Conservation (phyloP, 441 rosid species). For the Euphorbia schlechtendalii region DNA sequence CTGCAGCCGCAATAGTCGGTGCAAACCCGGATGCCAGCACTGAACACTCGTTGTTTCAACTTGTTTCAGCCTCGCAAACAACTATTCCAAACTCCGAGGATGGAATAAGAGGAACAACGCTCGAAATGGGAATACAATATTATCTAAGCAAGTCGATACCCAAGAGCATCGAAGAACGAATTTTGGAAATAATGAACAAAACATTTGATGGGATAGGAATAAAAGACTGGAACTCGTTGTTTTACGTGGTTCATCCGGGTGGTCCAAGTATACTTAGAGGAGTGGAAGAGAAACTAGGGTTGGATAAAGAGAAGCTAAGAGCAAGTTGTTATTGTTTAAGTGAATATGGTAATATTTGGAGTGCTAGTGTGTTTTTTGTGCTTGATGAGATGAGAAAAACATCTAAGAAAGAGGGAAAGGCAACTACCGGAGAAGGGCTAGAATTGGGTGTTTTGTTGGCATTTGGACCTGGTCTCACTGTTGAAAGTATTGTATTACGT, state of each 20-base stretch:
- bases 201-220: slow-evolving; percentile 9
- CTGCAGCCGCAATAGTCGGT: slow-evolving; percentile 8
- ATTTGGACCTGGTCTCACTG: slow-evolving; percentile 17
- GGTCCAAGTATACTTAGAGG: neutral
- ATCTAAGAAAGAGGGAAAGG: neutral
- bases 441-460: slow-evolving; percentile 21
- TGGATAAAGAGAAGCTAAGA: neutral
- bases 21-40: neutral
- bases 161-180: neutral
- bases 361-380: slow-evolving; percentile 15
- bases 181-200: slow-evolving; percentile 3
- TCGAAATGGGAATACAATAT: slow-evolving; percentile 1
- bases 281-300: neutral
- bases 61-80: neutral
- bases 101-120: neutral
- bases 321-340: slow-evolving; percentile 5
- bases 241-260: slow-evolving; percentile 3
- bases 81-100: neutral
- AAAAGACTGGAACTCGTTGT: slow-evolving; percentile 16
- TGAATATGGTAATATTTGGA: slow-evolving; percentile 19
- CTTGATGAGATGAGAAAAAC: slow-evolving; percentile 20
- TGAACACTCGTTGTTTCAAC: slow-evolving; percentile 7
- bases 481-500: slow-evolving; percentile 9
- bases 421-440: slow-evolving; percentile 18
- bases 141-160: neutral